Evolutionary conservation across 352 stramenopile genomes (phyloP).

Genomic region (Pythium aristosporum): DNA sequence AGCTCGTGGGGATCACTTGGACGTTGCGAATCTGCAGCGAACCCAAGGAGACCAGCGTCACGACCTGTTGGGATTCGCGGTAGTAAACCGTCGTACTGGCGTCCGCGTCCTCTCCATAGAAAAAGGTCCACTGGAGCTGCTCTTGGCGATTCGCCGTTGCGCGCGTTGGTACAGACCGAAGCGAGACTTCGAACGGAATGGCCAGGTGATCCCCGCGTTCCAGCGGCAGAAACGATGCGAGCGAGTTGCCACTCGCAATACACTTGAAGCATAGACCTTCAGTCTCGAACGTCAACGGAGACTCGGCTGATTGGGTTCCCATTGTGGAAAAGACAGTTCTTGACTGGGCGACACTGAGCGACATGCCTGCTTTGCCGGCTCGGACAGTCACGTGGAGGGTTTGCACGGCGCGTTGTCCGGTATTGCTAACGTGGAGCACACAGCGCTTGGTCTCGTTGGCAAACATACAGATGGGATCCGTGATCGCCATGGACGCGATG

Average conservation of each 20-base stretch:
- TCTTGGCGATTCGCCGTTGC: background rate
- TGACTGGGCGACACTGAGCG: background rate
- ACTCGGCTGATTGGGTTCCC: background rate
- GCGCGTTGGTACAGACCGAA: constrained; percentile 1
- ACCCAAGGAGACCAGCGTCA: constrained; percentile 50
- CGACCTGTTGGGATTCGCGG: constrained; percentile 47
- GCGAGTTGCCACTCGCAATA: background rate
- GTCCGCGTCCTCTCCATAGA: constrained; percentile 37
- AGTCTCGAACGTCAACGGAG: constrained; percentile 11
- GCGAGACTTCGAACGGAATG: constrained; percentile 28
- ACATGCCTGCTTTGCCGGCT: constrained; percentile 3
- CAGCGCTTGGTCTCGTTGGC: constrained; percentile 60
- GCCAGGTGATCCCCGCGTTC: constrained; percentile 19
- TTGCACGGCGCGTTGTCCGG: constrained; percentile 40
- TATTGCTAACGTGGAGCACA: constrained; percentile 52
- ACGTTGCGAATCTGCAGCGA: constrained; percentile 49
- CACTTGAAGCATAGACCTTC: constrained; percentile 22
- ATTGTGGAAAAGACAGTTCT: constrained; percentile 9
- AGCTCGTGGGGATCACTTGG: constrained; percentile 30
- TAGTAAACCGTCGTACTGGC: constrained; percentile 35
- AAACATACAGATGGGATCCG: constrained; percentile 62
- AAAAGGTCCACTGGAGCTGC: constrained; percentile 59
- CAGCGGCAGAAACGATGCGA: constrained; percentile 19
- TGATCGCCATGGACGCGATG: background rate
- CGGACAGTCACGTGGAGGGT: constrained; percentile 29